These are phyloP conservation scores for Exophiala sp. DNA, from an alignment of 2,329 filamentous ascomycete genomes.

Conservation along the genomic window DNA sequence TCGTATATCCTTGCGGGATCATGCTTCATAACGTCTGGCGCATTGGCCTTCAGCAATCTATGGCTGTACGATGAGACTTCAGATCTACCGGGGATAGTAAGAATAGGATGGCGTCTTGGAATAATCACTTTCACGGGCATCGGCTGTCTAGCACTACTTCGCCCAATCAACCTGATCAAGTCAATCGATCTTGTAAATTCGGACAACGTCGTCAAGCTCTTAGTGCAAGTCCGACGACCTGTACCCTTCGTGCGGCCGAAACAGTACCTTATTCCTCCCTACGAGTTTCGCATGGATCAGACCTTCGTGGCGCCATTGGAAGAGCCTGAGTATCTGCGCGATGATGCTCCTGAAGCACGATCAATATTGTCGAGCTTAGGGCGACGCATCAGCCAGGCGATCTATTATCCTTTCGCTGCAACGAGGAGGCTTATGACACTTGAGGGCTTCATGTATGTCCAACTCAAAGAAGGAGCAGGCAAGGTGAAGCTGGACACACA, in stretches of 20 bases:
- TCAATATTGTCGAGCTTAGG: constrained; percentile 5
- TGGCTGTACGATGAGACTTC: constrained; percentile 10
- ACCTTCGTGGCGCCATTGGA: constrained; percentile 18
- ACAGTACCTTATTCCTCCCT: constrained; percentile 14
- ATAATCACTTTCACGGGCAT: constrained; percentile 16
- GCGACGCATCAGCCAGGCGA: constrained; percentile 14
- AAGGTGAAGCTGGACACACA: constrained; percentile 19
- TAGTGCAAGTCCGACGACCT: constrained; percentile 18
- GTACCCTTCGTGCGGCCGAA: constrained; percentile 19
- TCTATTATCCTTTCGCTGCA: constrained; percentile 18
- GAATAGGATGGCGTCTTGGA: constrained; percentile 13
- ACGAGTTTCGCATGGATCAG: constrained; percentile 16
- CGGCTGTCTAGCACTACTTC: constrained; percentile 15
- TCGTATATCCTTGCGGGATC: constrained; percentile 17
- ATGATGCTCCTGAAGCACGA: not conserved
- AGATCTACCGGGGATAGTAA: constrained; percentile 14
- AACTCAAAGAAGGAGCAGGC: constrained; percentile 4
- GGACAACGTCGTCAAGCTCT: constrained; percentile 15
- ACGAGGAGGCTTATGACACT: constrained; percentile 17
- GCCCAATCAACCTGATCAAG: constrained; percentile 16
- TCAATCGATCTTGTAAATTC: constrained; percentile 16
- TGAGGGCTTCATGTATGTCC: constrained; percentile 19
- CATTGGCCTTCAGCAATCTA: constrained; percentile 15
- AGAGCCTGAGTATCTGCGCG: constrained; percentile 14
- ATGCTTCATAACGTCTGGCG: constrained; percentile 8